Conservation (phyloP, 495 filamentous ascomycete genomes). For the Glonium stellatum region DNA sequence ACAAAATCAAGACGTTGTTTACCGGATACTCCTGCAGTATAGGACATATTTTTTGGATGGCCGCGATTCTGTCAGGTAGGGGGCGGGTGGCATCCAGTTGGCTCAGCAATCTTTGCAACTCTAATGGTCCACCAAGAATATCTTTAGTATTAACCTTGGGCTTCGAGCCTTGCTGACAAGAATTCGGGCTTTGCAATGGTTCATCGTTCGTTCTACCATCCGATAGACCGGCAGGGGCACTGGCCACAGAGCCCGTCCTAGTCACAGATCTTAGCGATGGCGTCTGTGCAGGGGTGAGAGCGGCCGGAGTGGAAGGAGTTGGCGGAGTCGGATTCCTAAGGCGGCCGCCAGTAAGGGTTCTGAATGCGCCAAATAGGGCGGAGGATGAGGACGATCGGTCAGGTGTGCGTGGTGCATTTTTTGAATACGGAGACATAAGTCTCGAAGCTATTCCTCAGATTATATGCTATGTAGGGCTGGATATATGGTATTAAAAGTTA, state of each 20-base stretch:
- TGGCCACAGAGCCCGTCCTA: constrained; percentile 3
- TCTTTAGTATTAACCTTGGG: neutral
- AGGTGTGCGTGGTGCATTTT: constrained; percentile 25
- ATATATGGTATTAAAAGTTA: neutral
- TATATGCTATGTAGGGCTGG: neutral
- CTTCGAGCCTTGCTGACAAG: neutral
- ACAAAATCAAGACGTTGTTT: constrained; percentile 47
- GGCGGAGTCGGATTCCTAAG: constrained; percentile 20
- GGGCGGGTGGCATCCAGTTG: constrained; percentile 17
- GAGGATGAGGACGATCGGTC: constrained; percentile 24
- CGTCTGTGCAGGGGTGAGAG: constrained; percentile 8
- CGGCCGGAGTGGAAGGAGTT: constrained; percentile 9
- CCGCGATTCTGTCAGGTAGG: constrained; percentile 7
- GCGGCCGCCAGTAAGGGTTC: constrained; percentile 20
- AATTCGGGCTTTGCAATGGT: neutral
- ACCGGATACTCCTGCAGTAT: constrained; percentile 27
- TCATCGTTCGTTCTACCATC: neutral
- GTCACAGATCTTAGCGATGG: constrained; percentile 5
- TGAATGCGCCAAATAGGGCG: constrained; percentile 24
- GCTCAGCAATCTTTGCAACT: constrained; percentile 14
- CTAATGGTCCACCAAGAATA: constrained; percentile 17
- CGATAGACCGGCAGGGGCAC: neutral
- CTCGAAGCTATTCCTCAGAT: neutral
- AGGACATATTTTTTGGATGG: constrained; percentile 12
- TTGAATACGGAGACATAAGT: constrained; percentile 27